A percentile compares a stretch with the other conserved stretches of the same genome.
Evolutionary conservation across 2,329 filamentous ascomycete genomes (phyloP).

Genomic region (Tolypocladium pustulatum): DNA sequence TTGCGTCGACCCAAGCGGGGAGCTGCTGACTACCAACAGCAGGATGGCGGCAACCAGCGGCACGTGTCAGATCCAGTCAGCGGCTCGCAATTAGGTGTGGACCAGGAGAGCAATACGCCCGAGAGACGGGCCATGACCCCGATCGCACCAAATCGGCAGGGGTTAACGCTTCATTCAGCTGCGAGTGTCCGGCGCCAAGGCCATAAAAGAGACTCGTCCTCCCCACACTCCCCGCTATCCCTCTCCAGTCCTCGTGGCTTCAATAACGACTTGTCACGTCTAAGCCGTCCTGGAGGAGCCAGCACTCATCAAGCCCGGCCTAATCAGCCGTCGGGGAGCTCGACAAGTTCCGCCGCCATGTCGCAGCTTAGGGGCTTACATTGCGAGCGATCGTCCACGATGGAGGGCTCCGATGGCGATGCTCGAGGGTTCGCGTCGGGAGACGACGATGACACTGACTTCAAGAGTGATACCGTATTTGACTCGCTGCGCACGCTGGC

Average conservation of each 20-base stretch:
- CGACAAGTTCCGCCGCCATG: conserved; percentile 31
- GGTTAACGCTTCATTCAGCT: conserved; percentile 6
- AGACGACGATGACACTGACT: conserved; percentile 70
- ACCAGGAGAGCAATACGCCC: conserved; percentile 5
- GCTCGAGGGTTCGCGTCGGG: conserved; percentile 52
- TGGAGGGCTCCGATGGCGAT: conserved; percentile 62
- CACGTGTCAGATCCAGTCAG: conserved; percentile 42
- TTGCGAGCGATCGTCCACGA: conserved; percentile 39
- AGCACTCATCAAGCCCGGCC: conserved; percentile 24
- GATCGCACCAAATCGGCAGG: conserved; percentile 6
- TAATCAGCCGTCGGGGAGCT: conserved; percentile 32
- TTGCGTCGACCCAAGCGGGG: conserved; percentile 44
- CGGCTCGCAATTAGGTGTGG: conserved; percentile 17
- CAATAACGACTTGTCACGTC: conserved; percentile 39
- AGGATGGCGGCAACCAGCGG: conserved; percentile 33
- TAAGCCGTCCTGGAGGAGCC: conserved; percentile 31
- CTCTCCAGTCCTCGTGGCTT: conserved; percentile 39
- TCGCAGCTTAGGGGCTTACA: conserved; percentile 22
- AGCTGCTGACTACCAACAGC: conserved; percentile 20
- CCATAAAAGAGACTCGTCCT: conserved; percentile 36
- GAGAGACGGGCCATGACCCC: conserved; percentile 1
- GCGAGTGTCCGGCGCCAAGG: conserved; percentile 13
- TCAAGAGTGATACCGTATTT: conserved; percentile 66
- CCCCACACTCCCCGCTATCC: conserved; percentile 45
- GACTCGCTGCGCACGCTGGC: conserved; percentile 65